phyloP scores from a whole-genome alignment of 768 basidiomycete species.

The Hygrophoropsis aurantiaca region DNA sequence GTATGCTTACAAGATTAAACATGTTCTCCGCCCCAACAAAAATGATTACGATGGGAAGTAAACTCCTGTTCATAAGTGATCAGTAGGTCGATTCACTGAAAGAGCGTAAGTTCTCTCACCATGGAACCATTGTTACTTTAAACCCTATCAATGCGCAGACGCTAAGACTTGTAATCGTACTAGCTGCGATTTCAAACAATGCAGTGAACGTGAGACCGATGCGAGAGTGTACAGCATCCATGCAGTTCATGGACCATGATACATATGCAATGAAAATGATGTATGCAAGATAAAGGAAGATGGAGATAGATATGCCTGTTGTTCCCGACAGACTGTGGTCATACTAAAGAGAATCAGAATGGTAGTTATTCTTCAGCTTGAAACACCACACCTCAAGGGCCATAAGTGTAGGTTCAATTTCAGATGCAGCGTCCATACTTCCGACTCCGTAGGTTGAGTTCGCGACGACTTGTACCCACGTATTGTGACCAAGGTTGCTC shows the following conservation, averaged over 20 bases:
- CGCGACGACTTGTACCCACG: slow-evolving; percentile 61
- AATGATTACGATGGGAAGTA: slow-evolving; percentile 90
- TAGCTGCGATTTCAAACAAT: slow-evolving; percentile 85
- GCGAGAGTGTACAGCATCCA: slow-evolving; percentile 86
- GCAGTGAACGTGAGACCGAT: slow-evolving; percentile 93
- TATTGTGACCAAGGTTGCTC: slow-evolving; percentile 55
- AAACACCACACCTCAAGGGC: slow-evolving; percentile 39
- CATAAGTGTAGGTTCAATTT: slow-evolving; percentile 42
- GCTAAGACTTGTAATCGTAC: slow-evolving; percentile 91
- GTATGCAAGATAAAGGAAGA: slow-evolving; percentile 77
- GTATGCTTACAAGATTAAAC: slow-evolving; percentile 81
- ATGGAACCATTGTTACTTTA: slow-evolving; percentile 86
- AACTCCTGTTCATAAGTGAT: slow-evolving; percentile 52
- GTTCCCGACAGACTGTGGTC: slow-evolving; percentile 46
- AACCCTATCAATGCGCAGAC: slow-evolving; percentile 90
- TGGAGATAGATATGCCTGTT: slow-evolving; percentile 59
- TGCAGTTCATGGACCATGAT: slow-evolving; percentile 68
- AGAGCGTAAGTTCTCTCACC: slow-evolving; percentile 46
- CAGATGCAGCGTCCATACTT: slow-evolving; percentile 35
- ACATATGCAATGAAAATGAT: slow-evolving; percentile 74
- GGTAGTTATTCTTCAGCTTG: slow-evolving; percentile 17
- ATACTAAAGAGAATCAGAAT: slow-evolving; percentile 40
- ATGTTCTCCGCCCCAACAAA: slow-evolving; percentile 98
- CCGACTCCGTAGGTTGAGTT: slow-evolving; percentile 34
- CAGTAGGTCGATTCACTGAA: neutral